phyloP scores from a whole-genome alignment of 208 protist species.

The Giardia muris region DNA sequence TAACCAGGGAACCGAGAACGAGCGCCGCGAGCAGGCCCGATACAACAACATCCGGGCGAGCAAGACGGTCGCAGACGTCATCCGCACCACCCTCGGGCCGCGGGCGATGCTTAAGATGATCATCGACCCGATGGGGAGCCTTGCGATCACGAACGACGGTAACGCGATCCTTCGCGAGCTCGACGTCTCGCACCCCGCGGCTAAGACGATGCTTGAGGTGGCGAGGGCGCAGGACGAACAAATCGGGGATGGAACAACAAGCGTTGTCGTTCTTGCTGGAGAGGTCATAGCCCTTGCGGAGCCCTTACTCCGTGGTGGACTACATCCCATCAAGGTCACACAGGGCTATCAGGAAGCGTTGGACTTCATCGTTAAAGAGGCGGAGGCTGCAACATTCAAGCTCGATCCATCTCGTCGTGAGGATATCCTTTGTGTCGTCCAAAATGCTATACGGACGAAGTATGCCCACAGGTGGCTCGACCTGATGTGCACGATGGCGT shows the following conservation, averaged over 20 bases:
- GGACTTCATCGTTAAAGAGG: conserved; percentile 70
- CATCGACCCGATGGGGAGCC: conserved; percentile 94
- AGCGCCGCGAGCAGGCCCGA: conserved; percentile 86
- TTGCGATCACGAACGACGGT: conserved; percentile 98
- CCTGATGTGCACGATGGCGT: conserved; percentile 84
- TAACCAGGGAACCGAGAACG: conserved; percentile 34
- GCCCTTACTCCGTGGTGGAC: conserved; percentile 81
- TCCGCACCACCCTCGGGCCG: conserved; percentile 94
- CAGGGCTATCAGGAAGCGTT: conserved; percentile 79
- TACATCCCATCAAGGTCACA: conserved; percentile 94
- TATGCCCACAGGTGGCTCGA: conserved; percentile 76
- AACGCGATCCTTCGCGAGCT: conserved; percentile 98
- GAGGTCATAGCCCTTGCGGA: conserved; percentile 86
- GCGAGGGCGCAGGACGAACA: conserved; percentile 93
- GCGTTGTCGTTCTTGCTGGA: conserved; percentile 84
- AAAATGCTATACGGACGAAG: conserved; percentile 89
- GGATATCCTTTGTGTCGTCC: conserved; percentile 67
- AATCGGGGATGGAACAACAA: conserved; percentile 95
- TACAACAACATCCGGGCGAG: conserved; percentile 88
- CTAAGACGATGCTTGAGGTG: conserved; percentile 98
- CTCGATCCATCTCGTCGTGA: conserved; percentile 70
- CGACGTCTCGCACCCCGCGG: conserved; percentile 95
- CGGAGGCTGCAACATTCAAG: conserved; percentile 65
- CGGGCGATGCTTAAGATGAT: conserved; percentile 99
- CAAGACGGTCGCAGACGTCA: conserved; percentile 89